Base-by-base conservation (phyloP, 1,139 yeast species). In the Diutina sp. region DNA sequence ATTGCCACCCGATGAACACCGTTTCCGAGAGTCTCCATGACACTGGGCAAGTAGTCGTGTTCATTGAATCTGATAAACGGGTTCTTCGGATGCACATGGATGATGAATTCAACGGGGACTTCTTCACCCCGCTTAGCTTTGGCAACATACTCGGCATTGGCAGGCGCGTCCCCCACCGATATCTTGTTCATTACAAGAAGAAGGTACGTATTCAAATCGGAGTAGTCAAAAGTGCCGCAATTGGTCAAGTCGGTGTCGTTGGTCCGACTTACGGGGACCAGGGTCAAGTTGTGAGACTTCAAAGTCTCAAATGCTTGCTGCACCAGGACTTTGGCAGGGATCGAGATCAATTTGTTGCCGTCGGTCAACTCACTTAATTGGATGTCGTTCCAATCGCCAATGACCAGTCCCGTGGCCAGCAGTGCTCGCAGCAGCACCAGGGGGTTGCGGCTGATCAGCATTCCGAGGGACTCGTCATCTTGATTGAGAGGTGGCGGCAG, bases 1-100 rank as follows among this genome's bases (percentile, higher is more conserved):
- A 91, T 87, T 25, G 97, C 97, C 48, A 91, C 82, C 66, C 98
- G 78, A 70, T 93, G 98, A 9, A 90, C 96, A 8, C 98, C 98
- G 55, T 87, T 82, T 28, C 97, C 97, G 59, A 91, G 76, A 18
- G 87, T 84, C 67, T 89, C 96, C 64, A 88, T 87, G 1, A 88
- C 97, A 2, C 82, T 77, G 51, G 84, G 77, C 57, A 91, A 73
- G 29, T 85, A 79, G 57, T 87, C 91, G 41, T 76, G 66, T 63
- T 89, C 90, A 55, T 82, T 79, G 58, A 91, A 75, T 64, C 86
- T 86, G 58, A 87, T 79, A 66, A 90, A 89, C 12, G 96, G 96
- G 65, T 90, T 93, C 65, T 90, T 90, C 55, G 90, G 90, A 48
- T 93, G 87, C 60, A 90, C 73, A 65, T 82, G 82, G 56, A 87